phyloP scores from a whole-genome alignment of 176 grass and related monocot genomes.

The Rhynchospora tenuis region DNA sequence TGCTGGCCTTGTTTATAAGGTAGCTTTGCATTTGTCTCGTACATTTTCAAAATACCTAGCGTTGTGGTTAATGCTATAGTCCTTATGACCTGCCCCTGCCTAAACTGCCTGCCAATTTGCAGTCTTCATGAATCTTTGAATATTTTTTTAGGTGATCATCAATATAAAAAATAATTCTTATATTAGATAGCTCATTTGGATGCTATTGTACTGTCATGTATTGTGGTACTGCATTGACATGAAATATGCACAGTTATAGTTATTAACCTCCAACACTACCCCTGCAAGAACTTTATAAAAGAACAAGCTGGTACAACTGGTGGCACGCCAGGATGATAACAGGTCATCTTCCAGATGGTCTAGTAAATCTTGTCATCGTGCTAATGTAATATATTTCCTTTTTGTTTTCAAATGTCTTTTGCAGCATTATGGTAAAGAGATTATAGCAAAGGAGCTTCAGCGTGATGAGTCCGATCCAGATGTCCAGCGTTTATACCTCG shows the following conservation, averaged over 20 bases:
- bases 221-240: neutral
- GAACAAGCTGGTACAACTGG: neutral
- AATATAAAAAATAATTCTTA: neutral
- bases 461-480: slow-evolving; percentile 67
- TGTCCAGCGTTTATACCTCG: slow-evolving; percentile 79
- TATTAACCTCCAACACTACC: neutral
- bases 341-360: neutral
- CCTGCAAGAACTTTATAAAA: neutral
- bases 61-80: neutral
- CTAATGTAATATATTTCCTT: neutral
- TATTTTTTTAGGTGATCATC: neutral
- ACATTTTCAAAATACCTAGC: neutral
- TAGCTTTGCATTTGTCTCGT: slow-evolving; percentile 10
- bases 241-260: neutral
- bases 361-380: neutral
- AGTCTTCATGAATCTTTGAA: neutral
- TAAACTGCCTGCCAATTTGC: neutral
- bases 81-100: neutral
- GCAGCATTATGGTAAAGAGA: slow-evolving; percentile 96
- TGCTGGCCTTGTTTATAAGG: slow-evolving; percentile 99
- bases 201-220: neutral
- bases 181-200: neutral
- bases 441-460: slow-evolving; percentile 93
- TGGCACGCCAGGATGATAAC: neutral
- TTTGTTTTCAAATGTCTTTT: slow-evolving; percentile 9